phyloP scores from a whole-genome alignment of 2,329 filamentous ascomycete species.

The Lachnellula arida region DNA sequence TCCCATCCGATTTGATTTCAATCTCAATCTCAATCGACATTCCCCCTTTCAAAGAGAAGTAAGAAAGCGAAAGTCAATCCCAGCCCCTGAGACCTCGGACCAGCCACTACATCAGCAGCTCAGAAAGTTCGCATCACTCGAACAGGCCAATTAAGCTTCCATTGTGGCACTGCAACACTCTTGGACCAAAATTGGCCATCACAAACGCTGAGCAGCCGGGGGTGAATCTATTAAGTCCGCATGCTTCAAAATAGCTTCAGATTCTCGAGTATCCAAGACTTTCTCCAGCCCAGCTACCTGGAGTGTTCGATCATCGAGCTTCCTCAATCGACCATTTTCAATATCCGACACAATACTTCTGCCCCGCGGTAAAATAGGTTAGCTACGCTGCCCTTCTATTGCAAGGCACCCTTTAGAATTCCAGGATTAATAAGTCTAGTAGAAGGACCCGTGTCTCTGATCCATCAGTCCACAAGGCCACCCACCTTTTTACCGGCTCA shows the following conservation, averaged over 20 bases:
- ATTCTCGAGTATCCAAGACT: no score
- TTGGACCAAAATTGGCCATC: not conserved
- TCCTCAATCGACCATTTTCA: not conserved
- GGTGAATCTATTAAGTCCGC: not conserved
- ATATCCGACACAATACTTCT: not conserved
- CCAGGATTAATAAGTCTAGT: not conserved
- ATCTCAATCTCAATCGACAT: not conserved
- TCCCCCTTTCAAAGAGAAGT: not conserved
- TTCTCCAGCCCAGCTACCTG: not conserved
- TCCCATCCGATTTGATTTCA: not conserved
- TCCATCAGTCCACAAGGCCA: not conserved
- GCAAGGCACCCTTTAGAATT: not conserved
- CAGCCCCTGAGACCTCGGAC: not conserved
- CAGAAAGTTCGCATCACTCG: not conserved
- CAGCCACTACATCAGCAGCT: not conserved
- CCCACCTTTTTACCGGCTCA: not conserved
- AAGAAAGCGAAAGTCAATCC: not conserved
- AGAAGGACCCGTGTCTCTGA: not conserved
- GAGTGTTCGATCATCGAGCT: not conserved
- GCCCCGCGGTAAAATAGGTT: not conserved
- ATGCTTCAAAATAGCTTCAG: not conserved
- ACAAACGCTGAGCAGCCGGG: not conserved
- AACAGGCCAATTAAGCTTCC: constrained; percentile 4
- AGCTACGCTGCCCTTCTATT: not conserved
- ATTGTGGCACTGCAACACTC: not conserved